phyloP scores from a whole-genome alignment of 495 filamentous ascomycete genomes.

The Lasiosphaeria hispida region DNA sequence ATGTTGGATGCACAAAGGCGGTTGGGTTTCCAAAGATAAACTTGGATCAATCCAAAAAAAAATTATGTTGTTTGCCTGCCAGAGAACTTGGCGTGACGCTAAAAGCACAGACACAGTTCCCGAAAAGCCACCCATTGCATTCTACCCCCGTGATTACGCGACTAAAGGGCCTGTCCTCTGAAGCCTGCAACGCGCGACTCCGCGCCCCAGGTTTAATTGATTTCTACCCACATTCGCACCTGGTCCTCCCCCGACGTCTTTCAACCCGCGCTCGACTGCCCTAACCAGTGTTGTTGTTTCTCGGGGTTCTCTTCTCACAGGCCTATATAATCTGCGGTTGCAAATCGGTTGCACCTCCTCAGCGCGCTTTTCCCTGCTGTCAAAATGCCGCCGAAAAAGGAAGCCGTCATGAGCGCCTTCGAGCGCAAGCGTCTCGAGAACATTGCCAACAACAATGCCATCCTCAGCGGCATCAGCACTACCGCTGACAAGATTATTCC shows the following conservation, averaged over 20 bases:
- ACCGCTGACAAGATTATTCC: constrained; percentile 37
- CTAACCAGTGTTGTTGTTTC: background rate
- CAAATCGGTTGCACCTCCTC: background rate
- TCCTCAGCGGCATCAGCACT: constrained; percentile 43
- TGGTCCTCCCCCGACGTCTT: background rate
- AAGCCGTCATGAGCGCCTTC: constrained; percentile 48
- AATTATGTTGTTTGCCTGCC: constrained; percentile 17
- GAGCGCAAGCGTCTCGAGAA: constrained; percentile 55
- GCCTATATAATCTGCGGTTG: background rate
- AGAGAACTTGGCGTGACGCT: background rate
- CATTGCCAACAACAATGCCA: constrained; percentile 52
- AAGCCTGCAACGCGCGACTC: constrained; percentile 6
- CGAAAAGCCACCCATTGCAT: too few relatives aligned
- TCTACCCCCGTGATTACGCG: constrained; percentile 28
- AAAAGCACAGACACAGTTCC: background rate
- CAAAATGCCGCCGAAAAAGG: constrained; percentile 29
- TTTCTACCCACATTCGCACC: constrained; percentile 8
- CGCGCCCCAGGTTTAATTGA: constrained; percentile 27
- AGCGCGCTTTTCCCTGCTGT: too few relatives aligned
- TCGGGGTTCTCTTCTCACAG: constrained; percentile 4
- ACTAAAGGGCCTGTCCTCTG: background rate
- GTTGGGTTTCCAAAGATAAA: too few relatives aligned
- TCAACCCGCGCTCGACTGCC: background rate
- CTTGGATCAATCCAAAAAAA: background rate
- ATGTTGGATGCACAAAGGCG: background rate